Percentiles rank a stretch among this genome's conserved stretches.
phyloP scores from a whole-genome alignment of 129 eudicot genomes.

The Tagetes erecta region DNA sequence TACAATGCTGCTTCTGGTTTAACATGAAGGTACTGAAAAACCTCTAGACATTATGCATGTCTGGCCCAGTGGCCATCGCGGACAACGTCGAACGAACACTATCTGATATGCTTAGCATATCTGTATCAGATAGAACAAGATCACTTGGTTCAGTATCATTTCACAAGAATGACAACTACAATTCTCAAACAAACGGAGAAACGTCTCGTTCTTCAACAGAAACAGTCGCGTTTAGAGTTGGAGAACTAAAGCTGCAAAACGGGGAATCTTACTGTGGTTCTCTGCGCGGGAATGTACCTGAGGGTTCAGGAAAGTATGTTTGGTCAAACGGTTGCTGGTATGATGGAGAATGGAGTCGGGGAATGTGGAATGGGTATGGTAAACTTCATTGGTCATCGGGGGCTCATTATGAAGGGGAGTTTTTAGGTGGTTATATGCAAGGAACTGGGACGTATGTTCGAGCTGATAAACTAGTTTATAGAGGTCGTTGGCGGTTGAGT shows the following conservation, averaged over 20 bases:
- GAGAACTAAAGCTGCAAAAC: slow-evolving; percentile 56
- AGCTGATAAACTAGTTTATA: slow-evolving; percentile 55
- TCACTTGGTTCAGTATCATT: slow-evolving; percentile 55
- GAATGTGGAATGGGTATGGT: slow-evolving; percentile 76
- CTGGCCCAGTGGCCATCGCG: slow-evolving; percentile 65
- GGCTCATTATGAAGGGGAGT: slow-evolving; percentile 83
- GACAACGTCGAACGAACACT: slow-evolving; percentile 47
- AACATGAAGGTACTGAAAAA: slow-evolving; percentile 11
- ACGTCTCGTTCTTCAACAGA: slow-evolving; percentile 52
- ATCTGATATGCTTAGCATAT: not conserved
- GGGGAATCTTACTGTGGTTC: slow-evolving; percentile 77
- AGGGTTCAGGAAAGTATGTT: slow-evolving; percentile 74
- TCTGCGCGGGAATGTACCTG: slow-evolving; percentile 58
- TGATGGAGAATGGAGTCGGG: slow-evolving; percentile 86
- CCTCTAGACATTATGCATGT: slow-evolving; percentile 78
- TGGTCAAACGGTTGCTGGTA: slow-evolving; percentile 82
- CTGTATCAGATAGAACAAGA: slow-evolving; percentile 54
- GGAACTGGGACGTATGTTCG: slow-evolving; percentile 74
- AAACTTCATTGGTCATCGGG: slow-evolving; percentile 83
- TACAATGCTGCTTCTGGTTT: not conserved
- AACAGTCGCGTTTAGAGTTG: slow-evolving; percentile 46
- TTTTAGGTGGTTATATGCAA: slow-evolving; percentile 81
- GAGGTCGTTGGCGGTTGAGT: slow-evolving; percentile 86
- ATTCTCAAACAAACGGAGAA: slow-evolving; percentile 43
- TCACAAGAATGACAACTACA: slow-evolving; percentile 31